Evolutionary conservation across 2,329 filamentous ascomycete species (phyloP), one percentile per base, ranked within the genome.

Genomic region (Ceratocystis alfenasii): DNA sequence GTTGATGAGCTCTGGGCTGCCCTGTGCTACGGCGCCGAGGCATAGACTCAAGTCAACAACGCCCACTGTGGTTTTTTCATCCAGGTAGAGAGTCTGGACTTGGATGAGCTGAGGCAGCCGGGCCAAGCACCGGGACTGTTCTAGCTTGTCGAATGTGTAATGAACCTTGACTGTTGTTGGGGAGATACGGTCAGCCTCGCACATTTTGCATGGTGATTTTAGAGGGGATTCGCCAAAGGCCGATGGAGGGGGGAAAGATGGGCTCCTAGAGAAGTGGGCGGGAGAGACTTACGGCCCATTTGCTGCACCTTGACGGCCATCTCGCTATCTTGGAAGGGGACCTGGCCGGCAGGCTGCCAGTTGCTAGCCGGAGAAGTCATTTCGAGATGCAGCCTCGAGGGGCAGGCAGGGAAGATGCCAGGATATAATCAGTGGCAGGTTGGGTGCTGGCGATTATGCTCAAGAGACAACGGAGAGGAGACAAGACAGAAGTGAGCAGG

Each of bases 81-180:
- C 90, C 68, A 97, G 78, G 28, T 85, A 82, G 15, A 95, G 83
- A 1, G 90, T 90, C 71, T 91, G 90, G 46, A 96, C 85, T 64
- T 88, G 82, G 67, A 96, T 80, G 17, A 87, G 81, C 67, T 93
- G 87, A 20, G 90, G 88, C 79, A 90, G 87, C 72, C 93, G 84
- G 68, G 93, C 92, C 62, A 99, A 81, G 75, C 91, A 96, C 73
- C 93, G 92, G 69, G 90, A 87, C 76, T 91, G 91, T 77, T 85
- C 87, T 70, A 93, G 87, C 73, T 87, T 86, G 75, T 97, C 92
- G 77, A 97, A 96, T 41, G 91, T 96, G 77, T 97, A 99, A 68
- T 95, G 86, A 62, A 97, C 88, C 81, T 97, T 97, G 76, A 97
- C 92, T 95, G 75, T 53, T 59, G 64, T 28, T 67, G 68, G 20